Evolutionary conservation across 2,329 filamentous ascomycete species (phyloP), one percentile per base, ranked within the genome.

Genomic region (Venturia pyrina): DNA sequence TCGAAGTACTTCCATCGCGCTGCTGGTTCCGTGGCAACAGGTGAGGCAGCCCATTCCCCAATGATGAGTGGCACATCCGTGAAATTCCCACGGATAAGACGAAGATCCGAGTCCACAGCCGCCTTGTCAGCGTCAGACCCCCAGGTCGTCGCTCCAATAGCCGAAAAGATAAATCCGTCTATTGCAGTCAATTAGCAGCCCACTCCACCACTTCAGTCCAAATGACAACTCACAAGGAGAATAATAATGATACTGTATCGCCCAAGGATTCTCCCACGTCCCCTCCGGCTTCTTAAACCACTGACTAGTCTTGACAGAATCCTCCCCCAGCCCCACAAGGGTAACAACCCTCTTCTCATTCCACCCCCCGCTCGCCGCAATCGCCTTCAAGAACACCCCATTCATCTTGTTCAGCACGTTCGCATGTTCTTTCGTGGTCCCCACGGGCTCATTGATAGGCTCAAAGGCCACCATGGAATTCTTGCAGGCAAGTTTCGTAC

Each of bases 181-280:
- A 13, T 28, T 5, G 6, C 7, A 34, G 1, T 5, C 13, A 28
- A 78, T 75, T 62, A 80, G 80, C 67, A 62, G 24, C 37, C 34
- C 41, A 56, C 48, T 50, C 41, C 37, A n/a, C 7, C 11, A 69
- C 71, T 80, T 13, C 32, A 37, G 7, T 2, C 10, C 50, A 80
- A 73, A 41, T 13, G 17, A 28, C n/a, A n/a, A 62, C 60, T 44
- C n/a, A 62, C 13, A 62, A 13, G 82, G 83, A 10, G 78, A 80
- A 73, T 87, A 87, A 73, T 86, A 86, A 70, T 87, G 85, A 70
- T 84, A 86, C 70, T 87, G 84, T 40, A 87, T 78, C 0, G 81
- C 83, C 79, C 82, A 86, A 0, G 84, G 84, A 66, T 85, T 84
- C 15, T 78, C 78, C 50, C 81, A 82, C 64, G 72, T 74, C 5